Conservation (phyloP, 208 protist species). For the Acanthamoeba sp. region DNA sequence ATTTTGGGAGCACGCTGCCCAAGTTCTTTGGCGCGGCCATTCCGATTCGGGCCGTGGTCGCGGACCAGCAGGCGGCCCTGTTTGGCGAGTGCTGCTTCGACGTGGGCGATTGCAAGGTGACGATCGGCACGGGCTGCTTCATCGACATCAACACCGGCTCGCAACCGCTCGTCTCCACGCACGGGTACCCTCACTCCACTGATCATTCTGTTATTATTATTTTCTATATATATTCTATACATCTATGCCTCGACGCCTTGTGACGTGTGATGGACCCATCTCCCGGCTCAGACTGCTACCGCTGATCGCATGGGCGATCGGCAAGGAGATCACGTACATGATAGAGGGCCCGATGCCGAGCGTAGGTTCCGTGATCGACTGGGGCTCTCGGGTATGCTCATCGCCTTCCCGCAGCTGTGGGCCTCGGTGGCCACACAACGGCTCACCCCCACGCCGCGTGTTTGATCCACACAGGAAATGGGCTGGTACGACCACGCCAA, state of each 20-base stretch:
- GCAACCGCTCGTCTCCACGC: conserved; percentile 56
- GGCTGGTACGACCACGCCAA: conserved; percentile 72
- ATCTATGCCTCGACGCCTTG: not conserved
- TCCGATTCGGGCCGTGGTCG: conserved; percentile 76
- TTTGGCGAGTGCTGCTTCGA: conserved; percentile 85
- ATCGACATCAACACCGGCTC: conserved; percentile 82
- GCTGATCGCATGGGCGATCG: conserved; percentile 82
- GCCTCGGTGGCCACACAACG: too few relatives aligned
- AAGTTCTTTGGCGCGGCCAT: conserved; percentile 73
- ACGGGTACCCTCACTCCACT: not conserved
- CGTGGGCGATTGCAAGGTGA: conserved; percentile 81
- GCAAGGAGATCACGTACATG: conserved; percentile 74
- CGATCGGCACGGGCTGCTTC: conserved; percentile 84
- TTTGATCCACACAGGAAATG: conserved; percentile 70
- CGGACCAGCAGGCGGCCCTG: conserved; percentile 79
- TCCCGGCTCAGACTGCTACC: conserved; percentile 79
- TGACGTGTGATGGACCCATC: not conserved
- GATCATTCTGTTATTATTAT: not conserved
- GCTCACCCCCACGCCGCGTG: too few relatives aligned
- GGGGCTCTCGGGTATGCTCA: conserved; percentile 58
- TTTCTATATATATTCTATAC: not conserved
- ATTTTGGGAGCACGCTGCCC: conserved; percentile 54
- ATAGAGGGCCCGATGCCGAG: conserved; percentile 78
- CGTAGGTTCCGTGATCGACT: conserved; percentile 69
- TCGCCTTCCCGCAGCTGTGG: too few relatives aligned